Percentiles rank a stretch among this genome's conserved stretches.
Conservation (phyloP, 2,329 filamentous ascomycete genomes). For the Seiridium unicorne region DNA sequence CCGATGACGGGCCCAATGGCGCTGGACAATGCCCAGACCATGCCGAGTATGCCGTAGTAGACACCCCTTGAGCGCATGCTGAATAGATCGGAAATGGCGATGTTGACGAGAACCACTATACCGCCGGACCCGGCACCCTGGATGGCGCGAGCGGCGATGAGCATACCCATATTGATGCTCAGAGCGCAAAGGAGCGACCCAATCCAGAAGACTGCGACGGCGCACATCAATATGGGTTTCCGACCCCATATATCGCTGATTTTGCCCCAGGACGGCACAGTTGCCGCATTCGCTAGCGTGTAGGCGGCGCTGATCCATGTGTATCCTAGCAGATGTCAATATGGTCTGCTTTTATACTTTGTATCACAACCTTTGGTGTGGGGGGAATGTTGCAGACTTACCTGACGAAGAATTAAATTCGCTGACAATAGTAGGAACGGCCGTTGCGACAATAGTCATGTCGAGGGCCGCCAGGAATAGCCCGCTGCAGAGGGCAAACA, state of each 20-base stretch:
- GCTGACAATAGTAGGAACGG: constrained; percentile 62
- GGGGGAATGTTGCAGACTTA: neutral
- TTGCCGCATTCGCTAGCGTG: constrained; percentile 66
- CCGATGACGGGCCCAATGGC: constrained; percentile 67
- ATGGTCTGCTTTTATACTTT: neutral
- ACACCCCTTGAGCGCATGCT: constrained; percentile 48
- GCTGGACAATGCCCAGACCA: constrained; percentile 63
- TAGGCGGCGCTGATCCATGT: constrained; percentile 77
- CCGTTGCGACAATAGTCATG: constrained; percentile 64
- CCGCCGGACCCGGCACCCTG: constrained; percentile 59
- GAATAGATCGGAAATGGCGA: constrained; percentile 56
- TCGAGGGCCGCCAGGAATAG: constrained; percentile 56
- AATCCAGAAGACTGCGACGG: constrained; percentile 52
- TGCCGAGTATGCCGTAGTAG: constrained; percentile 52
- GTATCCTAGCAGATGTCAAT: constrained; percentile 49
- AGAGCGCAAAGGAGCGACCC: constrained; percentile 55
- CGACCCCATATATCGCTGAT: constrained; percentile 58
- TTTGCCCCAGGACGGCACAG: constrained; percentile 69
- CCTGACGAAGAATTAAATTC: constrained; percentile 60
- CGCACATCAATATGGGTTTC: constrained; percentile 50
- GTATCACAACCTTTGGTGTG: no score
- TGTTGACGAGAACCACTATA: constrained; percentile 58
- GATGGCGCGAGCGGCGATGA: constrained; percentile 54
- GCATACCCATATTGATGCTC: constrained; percentile 46
- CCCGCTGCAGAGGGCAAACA: constrained; percentile 28